phyloP scores from a whole-genome alignment of 768 basidiomycete species.

The Leccinum disarticulatum region DNA sequence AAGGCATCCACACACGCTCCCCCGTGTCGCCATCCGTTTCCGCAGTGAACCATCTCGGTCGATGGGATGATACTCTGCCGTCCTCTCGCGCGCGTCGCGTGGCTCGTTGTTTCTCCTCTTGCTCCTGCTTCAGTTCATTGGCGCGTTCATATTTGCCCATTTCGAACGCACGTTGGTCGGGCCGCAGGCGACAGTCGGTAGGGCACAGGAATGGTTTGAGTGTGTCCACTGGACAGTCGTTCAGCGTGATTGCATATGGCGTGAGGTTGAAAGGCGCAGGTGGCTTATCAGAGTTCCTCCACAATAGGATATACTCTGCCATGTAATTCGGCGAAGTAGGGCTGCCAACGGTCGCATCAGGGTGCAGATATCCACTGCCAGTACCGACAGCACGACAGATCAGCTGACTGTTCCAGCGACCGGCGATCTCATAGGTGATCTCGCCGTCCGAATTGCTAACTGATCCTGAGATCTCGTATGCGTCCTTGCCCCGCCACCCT shows the following conservation, averaged over 20 bases:
- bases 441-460: slow-evolving; percentile 67
- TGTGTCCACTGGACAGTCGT: slow-evolving; percentile 75
- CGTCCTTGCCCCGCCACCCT: slow-evolving; percentile 90
- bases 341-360: slow-evolving; percentile 61
- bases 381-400: slow-evolving; percentile 75
- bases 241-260: slow-evolving; percentile 90
- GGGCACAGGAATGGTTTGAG: slow-evolving; percentile 75
- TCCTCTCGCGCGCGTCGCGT: slow-evolving; percentile 75
- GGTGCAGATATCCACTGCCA: slow-evolving; percentile 60
- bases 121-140: slow-evolving; percentile 72
- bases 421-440: slow-evolving; percentile 85
- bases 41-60: slow-evolving; percentile 84
- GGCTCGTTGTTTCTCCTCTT: slow-evolving; percentile 78
- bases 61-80: slow-evolving; percentile 68
- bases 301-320: slow-evolving; percentile 81
- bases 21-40: slow-evolving; percentile 86
- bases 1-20: slow-evolving; percentile 84
- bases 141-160: slow-evolving; percentile 80
- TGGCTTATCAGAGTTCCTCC: slow-evolving; percentile 88
- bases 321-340: slow-evolving; percentile 44
- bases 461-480: slow-evolving; percentile 87
- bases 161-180: slow-evolving; percentile 95
- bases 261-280: slow-evolving; percentile 92
- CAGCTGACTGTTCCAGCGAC: slow-evolving; percentile 93
- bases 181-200: slow-evolving; percentile 90